Conservation (phyloP, 73 alveolate species). For the Paraurostyla sp. region DNA sequence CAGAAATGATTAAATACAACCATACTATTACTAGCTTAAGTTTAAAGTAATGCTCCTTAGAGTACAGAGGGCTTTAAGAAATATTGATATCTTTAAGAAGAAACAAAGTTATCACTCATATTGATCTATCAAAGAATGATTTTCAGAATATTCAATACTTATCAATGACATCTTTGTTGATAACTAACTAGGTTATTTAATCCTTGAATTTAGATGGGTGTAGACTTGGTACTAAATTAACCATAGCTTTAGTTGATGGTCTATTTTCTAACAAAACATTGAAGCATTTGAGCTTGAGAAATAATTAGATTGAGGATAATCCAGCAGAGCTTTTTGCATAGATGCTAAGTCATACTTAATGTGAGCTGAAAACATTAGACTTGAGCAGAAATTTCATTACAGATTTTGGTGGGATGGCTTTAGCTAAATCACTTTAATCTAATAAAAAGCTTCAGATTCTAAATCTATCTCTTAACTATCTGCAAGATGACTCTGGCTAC, state of each 20-base stretch:
- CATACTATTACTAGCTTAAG: not conserved
- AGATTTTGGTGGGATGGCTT: slow-evolving; percentile 37
- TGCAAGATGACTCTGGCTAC: slow-evolving; percentile 20
- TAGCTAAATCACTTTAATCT: not conserved
- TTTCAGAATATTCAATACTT: not conserved
- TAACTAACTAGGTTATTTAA: not conserved
- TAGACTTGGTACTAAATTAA: slow-evolving; percentile 1
- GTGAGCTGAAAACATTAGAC: not conserved
- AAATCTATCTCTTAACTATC: not conserved
- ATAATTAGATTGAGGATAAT: slow-evolving; percentile 12
- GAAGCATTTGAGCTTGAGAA: not conserved
- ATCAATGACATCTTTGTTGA: not conserved
- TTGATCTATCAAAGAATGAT: slow-evolving; percentile 13
- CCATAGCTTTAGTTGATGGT: slow-evolving; percentile 14
- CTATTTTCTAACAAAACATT: not conserved
- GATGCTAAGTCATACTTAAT: not conserved
- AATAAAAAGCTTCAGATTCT: not conserved
- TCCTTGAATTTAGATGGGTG: not conserved
- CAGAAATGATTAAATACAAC: not conserved
- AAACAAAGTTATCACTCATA: not conserved
- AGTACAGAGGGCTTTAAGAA: slow-evolving; percentile 9
- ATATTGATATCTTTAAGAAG: slow-evolving; percentile 11
- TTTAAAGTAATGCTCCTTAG: not conserved
- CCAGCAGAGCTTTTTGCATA: not conserved
- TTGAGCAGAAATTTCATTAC: slow-evolving; percentile 13